Conservation (phyloP, 202 grass and related monocot species). For the Schoenoplectus triqueter region DNA sequence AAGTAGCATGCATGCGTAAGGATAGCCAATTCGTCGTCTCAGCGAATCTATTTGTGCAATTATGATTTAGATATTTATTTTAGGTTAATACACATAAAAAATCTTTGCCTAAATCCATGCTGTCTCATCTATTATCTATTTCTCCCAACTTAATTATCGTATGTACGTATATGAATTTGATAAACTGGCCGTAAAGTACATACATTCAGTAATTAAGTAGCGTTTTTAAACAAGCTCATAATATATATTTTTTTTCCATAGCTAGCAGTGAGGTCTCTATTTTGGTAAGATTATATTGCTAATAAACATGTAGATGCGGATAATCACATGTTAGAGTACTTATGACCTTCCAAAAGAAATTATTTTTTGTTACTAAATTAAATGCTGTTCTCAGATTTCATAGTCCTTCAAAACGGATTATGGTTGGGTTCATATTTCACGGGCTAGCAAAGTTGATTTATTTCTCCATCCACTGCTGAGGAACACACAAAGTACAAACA, state of each 20-base stretch:
- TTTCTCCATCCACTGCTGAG: background rate
- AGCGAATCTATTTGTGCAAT: background rate
- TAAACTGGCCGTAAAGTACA: background rate
- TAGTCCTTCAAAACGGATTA: background rate
- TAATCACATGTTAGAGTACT: too few relatives aligned
- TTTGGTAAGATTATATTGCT: background rate
- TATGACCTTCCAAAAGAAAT: too few relatives aligned
- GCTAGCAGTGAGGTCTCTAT: too few relatives aligned
- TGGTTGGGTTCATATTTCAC: background rate
- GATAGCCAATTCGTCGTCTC: background rate
- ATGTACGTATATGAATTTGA: background rate
- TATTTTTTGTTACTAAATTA: too few relatives aligned
- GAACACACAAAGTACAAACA: slow-evolving; percentile 13
- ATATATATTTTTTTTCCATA: background rate
- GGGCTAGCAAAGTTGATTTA: background rate
- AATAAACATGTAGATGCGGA: background rate
- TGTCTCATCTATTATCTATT: background rate
- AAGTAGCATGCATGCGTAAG: background rate
- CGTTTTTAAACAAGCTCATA: background rate
- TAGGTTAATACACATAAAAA: slow-evolving; percentile 5
- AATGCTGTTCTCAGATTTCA: too few relatives aligned
- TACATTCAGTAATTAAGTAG: too few relatives aligned
- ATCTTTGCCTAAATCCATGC: background rate
- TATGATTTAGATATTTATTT: background rate
- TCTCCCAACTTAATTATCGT: background rate